Percentiles rank a stretch among this genome's conserved stretches.
phyloP scores from a whole-genome alignment of 2,329 filamentous ascomycete species.

The Leptographium wingfieldii region DNA sequence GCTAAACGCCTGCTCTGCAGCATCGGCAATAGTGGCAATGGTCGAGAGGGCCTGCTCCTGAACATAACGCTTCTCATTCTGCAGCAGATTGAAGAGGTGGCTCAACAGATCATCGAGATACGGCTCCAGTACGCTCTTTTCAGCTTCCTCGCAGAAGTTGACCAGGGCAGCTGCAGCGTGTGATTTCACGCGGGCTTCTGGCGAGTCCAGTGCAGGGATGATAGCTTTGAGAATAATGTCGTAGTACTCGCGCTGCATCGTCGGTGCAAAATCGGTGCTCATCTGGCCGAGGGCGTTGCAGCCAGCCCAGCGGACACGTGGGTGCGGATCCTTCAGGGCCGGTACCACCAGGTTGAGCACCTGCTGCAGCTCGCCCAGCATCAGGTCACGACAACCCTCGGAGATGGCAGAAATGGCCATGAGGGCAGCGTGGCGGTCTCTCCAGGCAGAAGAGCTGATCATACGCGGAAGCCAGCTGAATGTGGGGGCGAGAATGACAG shows the following conservation, averaged over 20 bases:
- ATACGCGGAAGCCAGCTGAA: conserved; percentile 96
- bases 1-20: conserved; percentile 84
- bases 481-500: conserved; percentile 80
- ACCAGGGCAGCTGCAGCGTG: conserved; percentile 96
- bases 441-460: conserved; percentile 92
- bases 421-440: conserved; percentile 86
- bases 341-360: conserved; percentile 92
- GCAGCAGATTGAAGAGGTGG: conserved; percentile 75
- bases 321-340: conserved; percentile 76
- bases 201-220: conserved; percentile 79
- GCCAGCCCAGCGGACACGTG: conserved; percentile 90
- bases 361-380: conserved; percentile 88
- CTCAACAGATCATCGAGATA: conserved; percentile 82
- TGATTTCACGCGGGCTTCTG: conserved; percentile 88
- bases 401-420: conserved; percentile 99
- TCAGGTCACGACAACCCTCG: conserved; percentile 88
- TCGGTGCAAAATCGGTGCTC: conserved; percentile 97
- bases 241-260: conserved; percentile 95
- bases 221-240: conserved; percentile 77
- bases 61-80: conserved; percentile 88
- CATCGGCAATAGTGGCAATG: conserved; percentile 97
- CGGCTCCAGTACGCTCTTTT: conserved; percentile 81
- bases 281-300: conserved; percentile 99
- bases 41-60: conserved; percentile 96
- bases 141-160: conserved; percentile 97